Base-by-base conservation (phyloP, 2,329 filamentous ascomycete species). In the Alternaria dauci region DNA sequence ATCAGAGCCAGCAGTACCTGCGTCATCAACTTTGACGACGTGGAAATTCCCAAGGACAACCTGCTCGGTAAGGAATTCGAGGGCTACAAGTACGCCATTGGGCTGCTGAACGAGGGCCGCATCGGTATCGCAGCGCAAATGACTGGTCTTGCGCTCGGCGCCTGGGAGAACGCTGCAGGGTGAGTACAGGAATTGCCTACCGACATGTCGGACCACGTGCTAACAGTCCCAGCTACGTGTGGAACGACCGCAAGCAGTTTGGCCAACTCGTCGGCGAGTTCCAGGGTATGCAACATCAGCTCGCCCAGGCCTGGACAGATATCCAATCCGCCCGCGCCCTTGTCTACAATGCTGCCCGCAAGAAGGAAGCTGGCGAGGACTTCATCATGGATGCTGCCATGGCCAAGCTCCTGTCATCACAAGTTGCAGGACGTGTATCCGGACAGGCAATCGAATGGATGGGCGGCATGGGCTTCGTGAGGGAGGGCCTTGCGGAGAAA, bases 201-300 rank as follows among this genome's bases (percentile, higher is more conserved):
- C 36, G 8, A 14, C 23, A 28, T 41, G 20, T 26, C 28, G 16
- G 28, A 9, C 26, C 42, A 18, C 25, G 9, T 26, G 25, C 55
- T 70, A 55, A 75, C 63, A 62, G 8, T 18, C 5, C 6, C 62
- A 89, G 87, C 65, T 98, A 99, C 81, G 93, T 93, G 68, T 99
- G 93, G 93, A 98, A 98, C 81, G 95, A 99, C 83, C 91, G 95
- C 74, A 93, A 92, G 83, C 95, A 99, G 83, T 99, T 99, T 77
- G 94, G 95, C 69, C 86, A 92, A 76, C 87, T 96, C 55, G 90
- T 99, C 61, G 95, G 95, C 74, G 92, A 96, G 79, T 99, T 99
- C 87, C 95, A 99, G 82, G 94, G 93, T 73, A 98, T 99, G 95
- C 94, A 98, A 83, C 94, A 97, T 84, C 95, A 99, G 83, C 90